A percentile compares a stretch with the other conserved stretches of the same genome.
phyloP scores from a whole-genome alignment of 2,329 filamentous ascomycete species.

The Fonsecaea pugnacius region DNA sequence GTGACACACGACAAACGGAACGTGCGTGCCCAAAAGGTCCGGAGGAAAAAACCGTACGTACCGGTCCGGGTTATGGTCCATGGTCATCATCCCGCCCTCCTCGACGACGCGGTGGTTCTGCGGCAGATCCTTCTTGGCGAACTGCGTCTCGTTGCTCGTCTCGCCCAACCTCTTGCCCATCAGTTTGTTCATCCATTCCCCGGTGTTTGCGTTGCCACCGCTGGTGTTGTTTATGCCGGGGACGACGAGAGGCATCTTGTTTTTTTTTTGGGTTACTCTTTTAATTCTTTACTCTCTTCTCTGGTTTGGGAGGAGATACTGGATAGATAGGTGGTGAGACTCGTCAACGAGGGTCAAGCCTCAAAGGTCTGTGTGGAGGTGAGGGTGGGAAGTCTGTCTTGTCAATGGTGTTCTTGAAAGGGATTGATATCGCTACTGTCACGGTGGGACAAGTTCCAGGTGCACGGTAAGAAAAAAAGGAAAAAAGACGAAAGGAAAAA shows the following conservation, averaged over 20 bases:
- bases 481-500: neutral
- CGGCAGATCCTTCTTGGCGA: conserved; percentile 54
- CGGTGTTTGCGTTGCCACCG: neutral
- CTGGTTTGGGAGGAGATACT: neutral
- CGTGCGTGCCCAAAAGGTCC: neutral
- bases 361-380: neutral
- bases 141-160: conserved; percentile 41
- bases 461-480: neutral
- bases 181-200: conserved; percentile 50
- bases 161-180: conserved; percentile 53
- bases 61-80: conserved; percentile 51
- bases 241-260: conserved; percentile 56
- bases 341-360: neutral
- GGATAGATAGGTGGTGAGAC: neutral
- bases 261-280: neutral
- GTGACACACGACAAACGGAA: neutral
- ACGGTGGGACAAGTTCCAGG: neutral
- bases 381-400: no score
- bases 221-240: conserved; percentile 46
- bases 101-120: conserved; percentile 50
- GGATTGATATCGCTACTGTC: neutral
- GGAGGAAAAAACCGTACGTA: conserved; percentile 34
- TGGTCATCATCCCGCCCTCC: conserved; percentile 44
- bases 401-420: no score
- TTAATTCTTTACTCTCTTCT: neutral